Percentiles rank a stretch among this genome's conserved stretches.
phyloP scores from a whole-genome alignment of 177 flowering plant species.

The Vitis hybrid region DNA sequence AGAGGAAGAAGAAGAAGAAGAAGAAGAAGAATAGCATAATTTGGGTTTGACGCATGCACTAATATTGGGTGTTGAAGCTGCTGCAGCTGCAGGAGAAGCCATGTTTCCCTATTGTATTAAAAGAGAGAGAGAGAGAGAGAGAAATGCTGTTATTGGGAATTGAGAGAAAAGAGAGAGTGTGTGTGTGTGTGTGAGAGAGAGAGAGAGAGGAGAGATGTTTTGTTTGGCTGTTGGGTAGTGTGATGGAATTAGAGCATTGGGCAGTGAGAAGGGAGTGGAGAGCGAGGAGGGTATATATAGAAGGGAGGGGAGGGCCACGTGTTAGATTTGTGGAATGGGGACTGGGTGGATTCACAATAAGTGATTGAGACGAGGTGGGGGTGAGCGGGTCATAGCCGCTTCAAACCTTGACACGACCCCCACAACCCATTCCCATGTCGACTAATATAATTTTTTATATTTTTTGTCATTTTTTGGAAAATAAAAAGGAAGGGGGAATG shows the following conservation, averaged over 20 bases:
- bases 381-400: constrained; percentile 2
- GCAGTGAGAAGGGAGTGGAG: not conserved
- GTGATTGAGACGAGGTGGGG: constrained; percentile 16
- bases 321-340: constrained; percentile 1
- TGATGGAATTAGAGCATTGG: no score
- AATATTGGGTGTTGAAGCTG: not conserved
- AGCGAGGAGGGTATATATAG: constrained; percentile 12
- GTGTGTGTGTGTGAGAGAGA: no score
- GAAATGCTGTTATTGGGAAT: no score
- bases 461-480: not conserved
- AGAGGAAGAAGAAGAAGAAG: not conserved
- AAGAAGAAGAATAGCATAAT: not conserved
- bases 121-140: not conserved
- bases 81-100: not conserved
- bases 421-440: not conserved
- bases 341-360: not conserved
- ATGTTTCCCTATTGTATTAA: not conserved
- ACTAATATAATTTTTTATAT: not conserved
- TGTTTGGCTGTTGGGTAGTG: no score
- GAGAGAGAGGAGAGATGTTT: no score
- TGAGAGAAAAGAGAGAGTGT: no score
- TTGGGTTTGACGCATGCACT: not conserved
- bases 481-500: no score
- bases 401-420: constrained; percentile 12
- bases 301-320: constrained; percentile 15